Evolutionary conservation across 2,329 filamentous ascomycete genomes (phyloP).

Genomic region (Rasamsonia emersonii): DNA sequence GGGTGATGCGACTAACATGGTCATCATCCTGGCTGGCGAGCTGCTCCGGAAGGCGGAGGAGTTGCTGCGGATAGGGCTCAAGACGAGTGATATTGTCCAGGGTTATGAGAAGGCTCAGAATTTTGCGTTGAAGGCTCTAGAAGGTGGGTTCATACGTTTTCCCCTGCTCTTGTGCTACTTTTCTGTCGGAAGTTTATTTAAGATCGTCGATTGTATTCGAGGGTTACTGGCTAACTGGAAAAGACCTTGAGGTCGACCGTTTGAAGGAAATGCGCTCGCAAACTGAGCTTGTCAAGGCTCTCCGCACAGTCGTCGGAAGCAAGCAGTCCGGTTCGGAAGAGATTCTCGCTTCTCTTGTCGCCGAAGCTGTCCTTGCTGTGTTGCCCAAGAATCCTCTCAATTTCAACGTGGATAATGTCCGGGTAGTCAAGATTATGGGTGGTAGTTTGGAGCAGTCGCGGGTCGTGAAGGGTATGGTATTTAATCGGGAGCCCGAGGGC

Average conservation of each 20-base stretch:
- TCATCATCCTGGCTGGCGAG: conserved; percentile 92
- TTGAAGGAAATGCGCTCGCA: conserved; percentile 74
- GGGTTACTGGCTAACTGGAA: conserved; percentile 1
- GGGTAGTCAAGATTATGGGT: conserved; percentile 99
- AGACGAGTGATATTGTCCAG: conserved; percentile 93
- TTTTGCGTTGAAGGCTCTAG: conserved; percentile 74
- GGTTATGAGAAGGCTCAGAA: conserved; percentile 93
- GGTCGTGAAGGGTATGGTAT: conserved; percentile 97
- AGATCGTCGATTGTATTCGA: conserved; percentile 1
- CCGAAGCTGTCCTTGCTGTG: conserved; percentile 75
- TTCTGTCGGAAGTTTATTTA: not conserved
- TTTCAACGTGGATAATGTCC: conserved; percentile 98
- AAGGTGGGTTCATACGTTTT: conserved; percentile 50
- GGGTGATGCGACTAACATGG: conserved; percentile 96
- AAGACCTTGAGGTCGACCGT: conserved; percentile 80
- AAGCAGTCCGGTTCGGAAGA: conserved; percentile 96
- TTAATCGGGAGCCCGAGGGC: conserved; percentile 89
- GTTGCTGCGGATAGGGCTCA: conserved; percentile 89
- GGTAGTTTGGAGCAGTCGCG: conserved; percentile 88
- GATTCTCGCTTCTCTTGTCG: conserved; percentile 73
- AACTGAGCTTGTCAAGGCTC: conserved; percentile 83
- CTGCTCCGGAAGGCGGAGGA: conserved; percentile 96
- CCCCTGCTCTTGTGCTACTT: no score
- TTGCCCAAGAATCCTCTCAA: conserved; percentile 90
- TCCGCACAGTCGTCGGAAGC: conserved; percentile 88